phyloP scores from a whole-genome alignment of 1,139 yeast genomes.

The Geotrichum candidum region DNA sequence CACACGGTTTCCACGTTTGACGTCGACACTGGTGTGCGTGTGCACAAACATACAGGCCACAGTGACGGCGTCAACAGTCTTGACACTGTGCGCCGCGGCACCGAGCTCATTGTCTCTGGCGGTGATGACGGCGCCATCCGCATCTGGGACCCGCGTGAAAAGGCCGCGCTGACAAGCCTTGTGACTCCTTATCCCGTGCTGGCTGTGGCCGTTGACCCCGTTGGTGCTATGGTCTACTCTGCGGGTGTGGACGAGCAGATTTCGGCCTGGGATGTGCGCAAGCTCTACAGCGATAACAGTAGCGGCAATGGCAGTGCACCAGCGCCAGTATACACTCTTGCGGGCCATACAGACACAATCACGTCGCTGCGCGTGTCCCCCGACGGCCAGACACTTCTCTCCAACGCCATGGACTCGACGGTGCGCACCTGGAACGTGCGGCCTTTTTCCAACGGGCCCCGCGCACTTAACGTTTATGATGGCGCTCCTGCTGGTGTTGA shows the following conservation, averaged over 20 bases:
- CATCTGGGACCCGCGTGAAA: constrained; percentile 60
- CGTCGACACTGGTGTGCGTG: constrained; percentile 47
- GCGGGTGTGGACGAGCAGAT: constrained; percentile 67
- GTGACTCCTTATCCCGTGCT: constrained; percentile 53
- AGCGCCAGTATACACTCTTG: constrained; percentile 38
- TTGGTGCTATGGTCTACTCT: constrained; percentile 45
- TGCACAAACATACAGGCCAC: constrained; percentile 41
- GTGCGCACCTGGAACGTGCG: constrained; percentile 54
- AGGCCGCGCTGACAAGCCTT: constrained; percentile 38
- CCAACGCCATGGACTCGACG: constrained; percentile 54
- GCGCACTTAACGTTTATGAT: constrained; percentile 46
- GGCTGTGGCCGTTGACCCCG: constrained; percentile 42
- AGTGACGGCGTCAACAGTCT: constrained; percentile 52
- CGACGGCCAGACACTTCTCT: constrained; percentile 45
- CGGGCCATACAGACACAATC: constrained; percentile 46
- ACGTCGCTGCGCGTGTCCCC: constrained; percentile 49
- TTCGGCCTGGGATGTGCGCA: constrained; percentile 47
- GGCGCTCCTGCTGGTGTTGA: constrained; percentile 59
- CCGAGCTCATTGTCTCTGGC: constrained; percentile 44
- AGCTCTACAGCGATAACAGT: constrained; percentile 5
- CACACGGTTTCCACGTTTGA: constrained; percentile 51
- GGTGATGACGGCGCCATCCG: constrained; percentile 59
- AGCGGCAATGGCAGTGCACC: neutral
- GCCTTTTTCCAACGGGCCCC: constrained; percentile 36
- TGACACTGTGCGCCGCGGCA: constrained; percentile 33